Evolutionary conservation across 2,329 filamentous ascomycete genomes (phyloP), one percentile per base, ranked within the genome.

Genomic region (Diplocarpon rosae): DNA sequence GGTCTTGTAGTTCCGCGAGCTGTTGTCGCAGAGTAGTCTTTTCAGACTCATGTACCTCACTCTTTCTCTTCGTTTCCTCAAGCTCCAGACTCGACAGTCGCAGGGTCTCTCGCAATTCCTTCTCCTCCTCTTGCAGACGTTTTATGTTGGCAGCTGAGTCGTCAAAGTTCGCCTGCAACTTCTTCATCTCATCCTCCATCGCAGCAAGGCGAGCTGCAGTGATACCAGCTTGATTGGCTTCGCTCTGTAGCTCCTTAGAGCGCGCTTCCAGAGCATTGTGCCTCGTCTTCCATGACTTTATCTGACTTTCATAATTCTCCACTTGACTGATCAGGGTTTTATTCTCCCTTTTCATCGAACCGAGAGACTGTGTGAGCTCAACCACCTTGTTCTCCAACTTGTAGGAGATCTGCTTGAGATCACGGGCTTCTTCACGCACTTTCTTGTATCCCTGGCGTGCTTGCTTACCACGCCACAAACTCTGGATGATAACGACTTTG

Each of bases 361-460:
- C 89, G 57, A 98, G 68, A 39, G 83, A 86, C 65, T 98, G 92
- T 1, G 92, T 98, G 59, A 98, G 76, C 69, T 98, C 92, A 51
- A 98, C 87, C 51, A 98, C 92, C 78, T 98, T 98, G 75, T 98
- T 96, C 66, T 98, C 92, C 58, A 98, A 72, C 72, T 95, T 96
- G 73, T 98, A 98, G 2, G 92, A 96, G 56, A 98, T 98, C 66
- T 96, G 90, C 73, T 96, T 96, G 64, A 98, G 77, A 70, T 98
- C 93, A 61, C 92, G 85, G 53, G 92, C 92, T 67, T 98, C 92
- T 66, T 95, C 89, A 55, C 92, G 86, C 50, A 94, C 69, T 56
- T 72, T 79, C 77, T 95, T 96, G 73, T 98, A 98, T 39, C 78
- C 80, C 54, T 74, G 78, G 54, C 92, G 80, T 44, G 92, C 90